Conservation (phyloP, 2,329 filamentous ascomycete species). For the Microsporum canis region DNA sequence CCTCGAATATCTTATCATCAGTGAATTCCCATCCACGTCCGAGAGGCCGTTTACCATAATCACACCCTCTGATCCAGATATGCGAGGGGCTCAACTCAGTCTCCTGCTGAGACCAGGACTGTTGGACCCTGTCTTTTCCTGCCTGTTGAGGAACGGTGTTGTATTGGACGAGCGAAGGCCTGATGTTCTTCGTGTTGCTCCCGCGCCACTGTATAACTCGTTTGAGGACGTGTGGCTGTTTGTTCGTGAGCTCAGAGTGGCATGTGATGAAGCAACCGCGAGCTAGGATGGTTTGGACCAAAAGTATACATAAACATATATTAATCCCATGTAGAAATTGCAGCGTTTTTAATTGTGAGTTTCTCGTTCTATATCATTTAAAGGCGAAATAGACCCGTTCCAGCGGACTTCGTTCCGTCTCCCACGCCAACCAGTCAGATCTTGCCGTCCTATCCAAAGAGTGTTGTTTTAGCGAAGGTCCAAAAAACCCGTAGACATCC, state of each 20-base stretch:
- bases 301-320: not conserved
- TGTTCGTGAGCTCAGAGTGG: constrained; percentile 41
- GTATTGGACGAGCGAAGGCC: constrained; percentile 76
- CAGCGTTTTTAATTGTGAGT: not conserved
- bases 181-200: constrained; percentile 72
- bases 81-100: constrained; percentile 70
- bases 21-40: constrained; percentile 19
- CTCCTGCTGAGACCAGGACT: constrained; percentile 56
- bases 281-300: not conserved
- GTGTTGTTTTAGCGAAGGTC: not conserved
- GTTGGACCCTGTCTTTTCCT: constrained; percentile 54
- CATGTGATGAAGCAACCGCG: constrained; percentile 27
- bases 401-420: constrained; percentile 57
- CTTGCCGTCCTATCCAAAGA: constrained; percentile 60
- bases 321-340: not conserved
- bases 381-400: constrained; percentile 56
- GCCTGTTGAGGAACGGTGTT: constrained; percentile 56
- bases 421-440: constrained; percentile 97
- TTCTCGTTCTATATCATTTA: constrained; percentile 18
- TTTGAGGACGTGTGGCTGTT: constrained; percentile 62
- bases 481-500: constrained; percentile 15
- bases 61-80: constrained; percentile 55
- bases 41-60: constrained; percentile 48
- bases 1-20: constrained; percentile 49
- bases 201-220: constrained; percentile 72